Evolutionary conservation across 2,329 filamentous ascomycete genomes (phyloP).

Genomic region (Apiospora hydei): DNA sequence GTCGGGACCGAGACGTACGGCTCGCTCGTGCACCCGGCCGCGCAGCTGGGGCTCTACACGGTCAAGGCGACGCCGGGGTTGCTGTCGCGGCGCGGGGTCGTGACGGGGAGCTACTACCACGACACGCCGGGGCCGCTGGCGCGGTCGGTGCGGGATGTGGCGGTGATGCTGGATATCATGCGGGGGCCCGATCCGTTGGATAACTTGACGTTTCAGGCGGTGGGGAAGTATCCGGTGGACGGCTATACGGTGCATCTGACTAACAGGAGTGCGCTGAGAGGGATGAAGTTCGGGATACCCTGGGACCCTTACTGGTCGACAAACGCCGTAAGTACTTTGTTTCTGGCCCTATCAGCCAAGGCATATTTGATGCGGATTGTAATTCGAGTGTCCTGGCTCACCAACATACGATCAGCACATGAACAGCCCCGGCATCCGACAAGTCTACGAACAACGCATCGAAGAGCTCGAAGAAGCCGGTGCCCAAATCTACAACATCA

Average conservation of each 20-base stretch:
- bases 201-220: neutral
- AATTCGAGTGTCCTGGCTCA: too few species aligned
- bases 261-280: neutral
- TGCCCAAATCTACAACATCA: neutral
- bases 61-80: slow-evolving; percentile 33
- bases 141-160: slow-evolving; percentile 40
- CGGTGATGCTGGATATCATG: slow-evolving; percentile 40
- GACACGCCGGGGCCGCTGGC: slow-evolving; percentile 43
- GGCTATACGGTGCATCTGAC: neutral
- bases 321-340: neutral
- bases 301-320: neutral
- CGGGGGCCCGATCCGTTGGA: slow-evolving; percentile 29
- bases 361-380: too few species aligned
- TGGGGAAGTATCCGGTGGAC: neutral
- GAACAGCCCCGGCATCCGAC: neutral
- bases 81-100: slow-evolving; percentile 37
- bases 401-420: neutral
- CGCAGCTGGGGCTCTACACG: slow-evolving; percentile 28
- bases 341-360: too few species aligned
- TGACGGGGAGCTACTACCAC: slow-evolving; percentile 37
- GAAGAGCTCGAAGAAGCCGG: neutral
- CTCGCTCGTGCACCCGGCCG: slow-evolving; percentile 30
- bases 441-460: neutral
- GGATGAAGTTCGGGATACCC: neutral
- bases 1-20: neutral